Evolutionary conservation across 305 asterid genomes (phyloP).

Genomic region (Fraxinus latifolia): DNA sequence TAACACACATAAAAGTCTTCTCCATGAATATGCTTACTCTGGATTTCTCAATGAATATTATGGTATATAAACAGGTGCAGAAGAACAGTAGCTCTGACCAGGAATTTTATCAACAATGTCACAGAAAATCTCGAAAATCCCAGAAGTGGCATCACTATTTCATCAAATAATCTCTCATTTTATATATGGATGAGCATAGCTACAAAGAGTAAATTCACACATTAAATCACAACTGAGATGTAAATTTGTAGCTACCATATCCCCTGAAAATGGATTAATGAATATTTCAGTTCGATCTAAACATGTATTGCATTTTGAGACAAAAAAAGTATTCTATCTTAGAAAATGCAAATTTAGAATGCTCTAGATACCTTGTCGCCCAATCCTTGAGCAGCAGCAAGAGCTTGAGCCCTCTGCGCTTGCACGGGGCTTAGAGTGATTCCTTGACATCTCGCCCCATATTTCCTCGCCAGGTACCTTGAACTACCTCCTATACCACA

Average conservation of each 20-base stretch:
- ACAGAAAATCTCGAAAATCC: not conserved
- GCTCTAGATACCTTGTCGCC: constrained; percentile 40
- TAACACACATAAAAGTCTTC: not conserved
- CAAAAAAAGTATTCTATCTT: not conserved
- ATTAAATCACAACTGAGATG: not conserved
- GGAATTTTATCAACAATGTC: not conserved
- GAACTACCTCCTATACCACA: constrained; percentile 98
- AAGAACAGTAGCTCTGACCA: not conserved
- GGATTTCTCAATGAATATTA: not conserved
- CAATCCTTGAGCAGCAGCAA: constrained; percentile 77
- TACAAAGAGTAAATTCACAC: not conserved
- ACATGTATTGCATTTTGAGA: not conserved
- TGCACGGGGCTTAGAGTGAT: constrained; percentile 93
- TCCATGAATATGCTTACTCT: not conserved
- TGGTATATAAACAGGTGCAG: not conserved
- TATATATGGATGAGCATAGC: not conserved
- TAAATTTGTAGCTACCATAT: not conserved
- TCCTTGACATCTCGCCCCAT: constrained; percentile 61
- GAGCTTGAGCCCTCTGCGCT: constrained; percentile 85
- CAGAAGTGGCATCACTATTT: not conserved
- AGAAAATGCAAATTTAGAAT: not conserved
- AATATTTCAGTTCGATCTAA: not conserved
- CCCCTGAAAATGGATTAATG: not conserved
- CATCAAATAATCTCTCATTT: not conserved
- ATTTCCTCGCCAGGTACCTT: constrained; percentile 70